Conservation (phyloP, 345 rosid genomes). For the Hevea brasiliensis region DNA sequence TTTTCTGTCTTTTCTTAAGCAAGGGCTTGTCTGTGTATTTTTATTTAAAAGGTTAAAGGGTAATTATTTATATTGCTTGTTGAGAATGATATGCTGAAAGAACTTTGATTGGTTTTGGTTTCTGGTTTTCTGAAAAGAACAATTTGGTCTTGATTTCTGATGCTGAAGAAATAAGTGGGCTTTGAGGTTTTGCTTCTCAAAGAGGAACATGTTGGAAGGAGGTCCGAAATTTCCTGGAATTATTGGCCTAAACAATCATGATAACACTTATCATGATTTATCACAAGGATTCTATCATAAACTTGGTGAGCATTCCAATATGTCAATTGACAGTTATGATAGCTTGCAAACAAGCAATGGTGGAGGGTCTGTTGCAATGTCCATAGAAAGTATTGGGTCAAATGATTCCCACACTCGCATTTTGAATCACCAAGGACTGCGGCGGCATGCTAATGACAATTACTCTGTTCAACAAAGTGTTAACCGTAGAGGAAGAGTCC, state of each 20-base stretch:
- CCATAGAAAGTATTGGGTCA: slow-evolving; percentile 45
- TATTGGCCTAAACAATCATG: slow-evolving; percentile 34
- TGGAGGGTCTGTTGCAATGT: slow-evolving; percentile 46
- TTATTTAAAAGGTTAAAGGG: neutral
- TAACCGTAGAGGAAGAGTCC: slow-evolving; percentile 18
- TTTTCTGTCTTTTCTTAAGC: neutral
- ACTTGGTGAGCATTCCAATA: slow-evolving; percentile 41
- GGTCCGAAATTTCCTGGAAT: slow-evolving; percentile 43
- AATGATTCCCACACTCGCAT: slow-evolving; percentile 48
- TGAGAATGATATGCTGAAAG: neutral
- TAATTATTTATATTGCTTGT: neutral
- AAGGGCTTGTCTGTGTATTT: neutral
- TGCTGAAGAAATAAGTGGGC: slow-evolving; percentile 20
- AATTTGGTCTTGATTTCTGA: slow-evolving; percentile 14
- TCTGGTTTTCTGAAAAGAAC: neutral
- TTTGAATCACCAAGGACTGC: slow-evolving; percentile 45
- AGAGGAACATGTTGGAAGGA: slow-evolving; percentile 40
- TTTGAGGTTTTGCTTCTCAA: neutral
- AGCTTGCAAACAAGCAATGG: slow-evolving; percentile 50
- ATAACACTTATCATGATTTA: slow-evolving; percentile 35
- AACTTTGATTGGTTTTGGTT: neutral
- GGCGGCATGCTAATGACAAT: slow-evolving; percentile 23
- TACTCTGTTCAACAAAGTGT: slow-evolving; percentile 27
- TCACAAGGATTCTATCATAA: slow-evolving; percentile 39
- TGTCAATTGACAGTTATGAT: slow-evolving; percentile 44